Evolutionary conservation across 1,284 basidiomycete genomes (phyloP).

Genomic region (Schizopora paradoxa): DNA sequence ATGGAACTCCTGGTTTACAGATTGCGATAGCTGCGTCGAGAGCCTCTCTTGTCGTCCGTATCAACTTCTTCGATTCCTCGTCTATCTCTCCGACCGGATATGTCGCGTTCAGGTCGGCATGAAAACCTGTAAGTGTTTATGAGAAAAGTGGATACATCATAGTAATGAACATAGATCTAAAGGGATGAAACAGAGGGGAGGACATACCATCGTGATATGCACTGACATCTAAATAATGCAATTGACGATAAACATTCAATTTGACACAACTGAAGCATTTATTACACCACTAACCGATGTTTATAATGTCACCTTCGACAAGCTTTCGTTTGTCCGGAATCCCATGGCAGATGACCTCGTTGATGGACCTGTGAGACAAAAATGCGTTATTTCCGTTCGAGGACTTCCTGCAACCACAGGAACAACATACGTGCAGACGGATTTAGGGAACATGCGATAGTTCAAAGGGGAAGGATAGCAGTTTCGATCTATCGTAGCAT

Average conservation of each 20-base stretch:
- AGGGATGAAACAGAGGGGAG: background rate
- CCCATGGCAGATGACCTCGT: constrained; percentile 96
- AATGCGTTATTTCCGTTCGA: constrained; percentile 2
- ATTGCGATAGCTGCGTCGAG: constrained; percentile 83
- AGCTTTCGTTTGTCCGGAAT: constrained; percentile 88
- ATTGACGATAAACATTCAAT: background rate
- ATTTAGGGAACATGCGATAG: constrained; percentile 92
- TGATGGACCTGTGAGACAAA: constrained; percentile 62
- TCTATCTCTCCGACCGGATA: constrained; percentile 86
- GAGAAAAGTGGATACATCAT: too few relatives aligned
- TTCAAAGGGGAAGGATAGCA: constrained; percentile 93
- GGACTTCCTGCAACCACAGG: constrained; percentile 7
- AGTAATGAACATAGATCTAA: background rate
- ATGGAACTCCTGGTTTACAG: constrained; percentile 85
- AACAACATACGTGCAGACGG: constrained; percentile 82
- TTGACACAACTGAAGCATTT: constrained; percentile 18
- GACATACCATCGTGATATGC: constrained; percentile 62
- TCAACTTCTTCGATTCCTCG: constrained; percentile 75
- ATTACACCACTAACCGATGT: too few relatives aligned
- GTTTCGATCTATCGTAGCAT: constrained; percentile 85
- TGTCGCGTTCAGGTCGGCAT: constrained; percentile 86
- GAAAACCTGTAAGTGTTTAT: constrained; percentile 61
- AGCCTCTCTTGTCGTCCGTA: constrained; percentile 72
- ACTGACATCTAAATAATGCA: constrained; percentile 50
- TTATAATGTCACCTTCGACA: constrained; percentile 88